A percentile compares a stretch with the other conserved stretches of the same genome.
Conservation (phyloP, 768 basidiomycete species). For the Amanita molliuscula region DNA sequence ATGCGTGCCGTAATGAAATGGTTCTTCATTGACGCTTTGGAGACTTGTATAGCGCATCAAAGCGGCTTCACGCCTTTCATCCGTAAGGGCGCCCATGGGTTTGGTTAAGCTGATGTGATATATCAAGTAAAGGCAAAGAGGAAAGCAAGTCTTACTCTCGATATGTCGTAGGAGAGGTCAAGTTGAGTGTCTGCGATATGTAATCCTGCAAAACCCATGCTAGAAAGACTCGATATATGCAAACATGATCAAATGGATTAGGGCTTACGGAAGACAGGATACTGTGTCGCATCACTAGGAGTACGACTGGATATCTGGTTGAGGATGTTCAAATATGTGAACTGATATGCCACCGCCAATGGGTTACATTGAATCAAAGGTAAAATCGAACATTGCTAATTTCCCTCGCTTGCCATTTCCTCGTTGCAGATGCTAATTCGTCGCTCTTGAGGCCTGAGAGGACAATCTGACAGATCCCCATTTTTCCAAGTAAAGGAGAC, state of each 20-base stretch:
- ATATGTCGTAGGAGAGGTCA: constrained; percentile 50
- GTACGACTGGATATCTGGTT: constrained; percentile 92
- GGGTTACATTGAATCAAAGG: background rate
- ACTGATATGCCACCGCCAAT: constrained; percentile 32
- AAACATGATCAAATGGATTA: background rate
- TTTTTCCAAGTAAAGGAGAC: too few species aligned
- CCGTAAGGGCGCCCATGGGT: constrained; percentile 87
- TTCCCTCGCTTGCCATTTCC: constrained; percentile 85
- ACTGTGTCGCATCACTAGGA: constrained; percentile 91
- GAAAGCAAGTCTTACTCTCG: constrained; percentile 48
- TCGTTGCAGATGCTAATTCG: too few species aligned
- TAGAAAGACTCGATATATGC: constrained; percentile 17
- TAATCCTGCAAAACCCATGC: constrained; percentile 91
- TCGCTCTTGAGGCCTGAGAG: too few species aligned
- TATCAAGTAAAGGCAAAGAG: background rate
- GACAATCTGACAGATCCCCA: too few species aligned
- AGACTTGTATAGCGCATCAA: constrained; percentile 64
- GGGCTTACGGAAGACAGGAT: constrained; percentile 77
- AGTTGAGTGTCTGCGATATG: constrained; percentile 54
- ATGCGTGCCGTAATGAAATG: constrained; percentile 92
- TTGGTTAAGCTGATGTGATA: constrained; percentile 47
- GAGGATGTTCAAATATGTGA: constrained; percentile 79
- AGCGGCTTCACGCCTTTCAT: constrained; percentile 66
- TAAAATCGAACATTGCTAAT: constrained; percentile 70
- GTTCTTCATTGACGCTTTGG: constrained; percentile 71